A percentile compares a stretch with the other conserved stretches of the same genome.
Evolutionary conservation across 345 rosid genomes (phyloP).

Genomic region (Cardamine resedifolia): DNA sequence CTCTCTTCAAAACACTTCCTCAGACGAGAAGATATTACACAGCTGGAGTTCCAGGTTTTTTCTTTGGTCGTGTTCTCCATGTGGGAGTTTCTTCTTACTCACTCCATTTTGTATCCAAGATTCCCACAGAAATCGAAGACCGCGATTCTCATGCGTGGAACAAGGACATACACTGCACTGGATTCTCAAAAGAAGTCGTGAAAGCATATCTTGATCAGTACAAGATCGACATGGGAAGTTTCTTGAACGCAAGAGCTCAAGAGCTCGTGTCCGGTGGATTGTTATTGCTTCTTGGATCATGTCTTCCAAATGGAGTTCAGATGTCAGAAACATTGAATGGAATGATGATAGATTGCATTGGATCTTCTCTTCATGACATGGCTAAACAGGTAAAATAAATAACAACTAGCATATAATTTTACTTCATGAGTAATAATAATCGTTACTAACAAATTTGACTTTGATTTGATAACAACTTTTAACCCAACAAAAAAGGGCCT

Average conservation of each 20-base stretch:
- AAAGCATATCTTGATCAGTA: not conserved
- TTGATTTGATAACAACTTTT: too few species aligned
- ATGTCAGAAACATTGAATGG: constrained; percentile 19
- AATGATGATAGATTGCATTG: constrained; percentile 8
- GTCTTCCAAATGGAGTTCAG: constrained; percentile 26
- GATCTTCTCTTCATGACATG: constrained; percentile 6
- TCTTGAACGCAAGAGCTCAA: not conserved
- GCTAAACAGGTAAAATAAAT: constrained; percentile 3
- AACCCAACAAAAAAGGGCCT: too few species aligned
- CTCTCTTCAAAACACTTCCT: constrained; percentile 39
- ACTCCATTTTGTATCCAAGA: constrained; percentile 41
- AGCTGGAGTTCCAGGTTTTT: constrained; percentile 24
- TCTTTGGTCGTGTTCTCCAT: constrained; percentile 31
- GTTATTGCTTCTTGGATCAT: constrained; percentile 15
- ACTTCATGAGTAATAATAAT: too few species aligned
- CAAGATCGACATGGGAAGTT: not conserved
- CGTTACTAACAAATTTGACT: too few species aligned
- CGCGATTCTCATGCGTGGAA: constrained; percentile 8
- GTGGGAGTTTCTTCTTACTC: constrained; percentile 29
- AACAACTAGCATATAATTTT: not conserved
- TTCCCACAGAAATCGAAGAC: not conserved
- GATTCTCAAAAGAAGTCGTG: not conserved
- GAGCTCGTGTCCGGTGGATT: constrained; percentile 1
- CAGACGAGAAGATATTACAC: constrained; percentile 18
- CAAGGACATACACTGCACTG: not conserved